These are phyloP conservation scores for Pseudocercospora musae DNA, from an alignment of 2,329 filamentous ascomycete genomes.

Conservation along the genomic window DNA sequence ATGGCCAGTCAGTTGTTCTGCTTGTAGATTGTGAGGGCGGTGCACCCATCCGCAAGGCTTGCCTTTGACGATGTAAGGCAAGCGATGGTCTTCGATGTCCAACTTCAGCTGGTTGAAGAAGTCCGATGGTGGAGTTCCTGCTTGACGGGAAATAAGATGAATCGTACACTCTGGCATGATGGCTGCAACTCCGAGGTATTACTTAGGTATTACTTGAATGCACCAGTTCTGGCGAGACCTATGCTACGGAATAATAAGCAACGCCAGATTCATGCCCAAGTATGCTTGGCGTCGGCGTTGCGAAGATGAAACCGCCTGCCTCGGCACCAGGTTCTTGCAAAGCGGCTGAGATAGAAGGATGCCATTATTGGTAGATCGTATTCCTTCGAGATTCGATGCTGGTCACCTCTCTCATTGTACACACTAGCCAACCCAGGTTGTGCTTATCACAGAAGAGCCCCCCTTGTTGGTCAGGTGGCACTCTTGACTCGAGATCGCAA, in stretches of 20 bases:
- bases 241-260: neutral
- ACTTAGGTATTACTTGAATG: too few species aligned
- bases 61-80: conserved; percentile 8
- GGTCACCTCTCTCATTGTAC: too few species aligned
- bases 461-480: too few species aligned
- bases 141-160: neutral
- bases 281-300: neutral
- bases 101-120: neutral
- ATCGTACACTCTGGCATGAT: neutral
- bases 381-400: neutral
- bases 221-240: too few species aligned
- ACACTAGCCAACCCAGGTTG: too few species aligned
- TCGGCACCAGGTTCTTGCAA: neutral
- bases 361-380: neutral
- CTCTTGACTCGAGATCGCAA: too few species aligned
- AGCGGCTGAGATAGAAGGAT: neutral
- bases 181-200: neutral
- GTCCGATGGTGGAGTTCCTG: neutral
- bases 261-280: neutral
- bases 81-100: neutral
- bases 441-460: too few species aligned
- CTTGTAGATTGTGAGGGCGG: conserved; percentile 10
- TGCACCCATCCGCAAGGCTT: conserved; percentile 19
- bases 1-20: conserved; percentile 3
- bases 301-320: neutral